Evolutionary conservation across 768 basidiomycete species (phyloP), one percentile per base, ranked within the genome.

Genomic region (Phanerochaete carnosa): DNA sequence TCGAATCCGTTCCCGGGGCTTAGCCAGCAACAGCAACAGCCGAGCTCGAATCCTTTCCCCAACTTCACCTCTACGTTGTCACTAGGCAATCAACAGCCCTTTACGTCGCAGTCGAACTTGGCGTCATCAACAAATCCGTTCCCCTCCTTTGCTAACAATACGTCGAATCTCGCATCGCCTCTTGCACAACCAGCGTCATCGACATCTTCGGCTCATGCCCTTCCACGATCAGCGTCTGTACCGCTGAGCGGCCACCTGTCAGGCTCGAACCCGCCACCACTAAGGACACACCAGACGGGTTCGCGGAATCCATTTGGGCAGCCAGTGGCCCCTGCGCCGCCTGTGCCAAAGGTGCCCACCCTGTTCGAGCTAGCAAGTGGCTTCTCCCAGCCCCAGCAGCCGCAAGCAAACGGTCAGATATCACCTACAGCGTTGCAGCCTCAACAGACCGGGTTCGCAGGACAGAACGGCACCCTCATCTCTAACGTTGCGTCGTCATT

Each of bases 221-320:
- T 83, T 33, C 69, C 80, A 22, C 85, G 88, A 5, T 88, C 88
- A 16, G 86, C 84, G 0, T 92, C 92, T 1, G 90, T 91, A 1
- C 92, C 92, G 9, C 78, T 89, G 23, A 67, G 69, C 6, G 75
- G 80, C 2, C 60, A 64, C 6, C 81, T 81, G 4, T 79, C 81
- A 37, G 64, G 76, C 2, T 80, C 82, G 37, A 64, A 77, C 3
- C 77, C 80, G 2, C 85, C 88, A 67, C 85, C 87, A 7, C 81
- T 98, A 28, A 87, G 85, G 66, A 81, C 94, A 6, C 95, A 98
- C 71, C 86, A 90, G 71, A 99, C 97, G 2, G 96, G 97, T 28
- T 92, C 93, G 7, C 87, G 86, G 65, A 99, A 99, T 80, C 97
- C 97, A 2, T 99, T 99, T 64, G 95, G 94, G 6, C 83, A 85